phyloP scores from a whole-genome alignment of 129 eudicot species.

The Helianthus annuus region DNA sequence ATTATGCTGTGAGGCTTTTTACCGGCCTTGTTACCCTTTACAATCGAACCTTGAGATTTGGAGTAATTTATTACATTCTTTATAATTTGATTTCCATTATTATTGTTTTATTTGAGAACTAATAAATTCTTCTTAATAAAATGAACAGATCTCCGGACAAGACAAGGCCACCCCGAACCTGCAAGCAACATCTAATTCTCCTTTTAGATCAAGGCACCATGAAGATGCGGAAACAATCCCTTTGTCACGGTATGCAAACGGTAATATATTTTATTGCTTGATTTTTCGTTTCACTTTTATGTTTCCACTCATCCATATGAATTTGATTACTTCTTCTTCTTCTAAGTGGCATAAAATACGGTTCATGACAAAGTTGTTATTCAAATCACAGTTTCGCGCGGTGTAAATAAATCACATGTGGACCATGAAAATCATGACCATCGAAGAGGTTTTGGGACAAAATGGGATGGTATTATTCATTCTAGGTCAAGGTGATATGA shows the following conservation, averaged over 20 bases:
- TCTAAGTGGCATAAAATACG: slow-evolving; percentile 1
- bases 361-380: slow-evolving; percentile 23
- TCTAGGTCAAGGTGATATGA: slow-evolving; percentile 52
- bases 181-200: slow-evolving; percentile 28
- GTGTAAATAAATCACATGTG: slow-evolving; percentile 52
- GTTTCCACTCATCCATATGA: not conserved
- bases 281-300: not conserved
- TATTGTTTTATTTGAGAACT: not conserved
- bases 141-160: slow-evolving; percentile 77
- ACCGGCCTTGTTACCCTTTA: slow-evolving; percentile 72
- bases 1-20: slow-evolving; percentile 86
- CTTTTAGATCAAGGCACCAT: slow-evolving; percentile 49
- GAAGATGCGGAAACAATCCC: slow-evolving; percentile 46
- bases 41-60: slow-evolving; percentile 79
- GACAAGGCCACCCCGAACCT: slow-evolving; percentile 52
- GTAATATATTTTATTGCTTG: slow-evolving; percentile 33
- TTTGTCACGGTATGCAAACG: slow-evolving; percentile 35
- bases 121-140: not conserved
- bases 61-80: slow-evolving; percentile 27
- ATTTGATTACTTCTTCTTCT: not conserved
- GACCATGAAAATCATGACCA: slow-evolving; percentile 50
- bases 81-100: not conserved
- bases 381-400: slow-evolving; percentile 47
- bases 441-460: slow-evolving; percentile 63
- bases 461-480: slow-evolving; percentile 40